Evolutionary conservation across 169 alveolate genomes (phyloP), one percentile per base, ranked within the genome.

Genomic region (Perkinsus chesapeaki): DNA sequence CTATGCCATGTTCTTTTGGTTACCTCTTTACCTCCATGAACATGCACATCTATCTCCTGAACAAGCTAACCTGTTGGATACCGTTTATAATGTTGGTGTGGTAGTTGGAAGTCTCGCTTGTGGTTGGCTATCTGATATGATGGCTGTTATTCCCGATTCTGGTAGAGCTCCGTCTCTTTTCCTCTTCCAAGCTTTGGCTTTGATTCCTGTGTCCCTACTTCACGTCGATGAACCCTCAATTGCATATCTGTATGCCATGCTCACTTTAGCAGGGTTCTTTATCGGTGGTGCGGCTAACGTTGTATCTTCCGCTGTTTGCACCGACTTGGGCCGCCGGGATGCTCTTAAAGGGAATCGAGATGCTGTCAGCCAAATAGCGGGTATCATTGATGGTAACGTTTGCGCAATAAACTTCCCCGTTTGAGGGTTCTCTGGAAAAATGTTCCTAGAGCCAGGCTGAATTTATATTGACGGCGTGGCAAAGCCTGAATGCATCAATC

Each of bases 231-330:
- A 60, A 27, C 82, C 82, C 3, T 20, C 82, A 5, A 34, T 60
- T 60, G 82, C 31, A 27, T 60, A 60, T 60, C 31, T 60, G 82
- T 12, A 23, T 34, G 82, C 27, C 36, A 60, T 60, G 82, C 31
- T 60, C 3, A 3, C 27, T 34, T n/a, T 39, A 27, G 48, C 92
- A 9, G 95, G 95, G 9, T 91, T 48, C 93, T 39, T 93, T 38
- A 47, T 93, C 3, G 94, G 95, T n/a, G 95, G 95, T 16, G 47
- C 91, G 0, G 94, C 94, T 20, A 93, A 37, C 34, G 36, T 93
- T 34, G 73, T 93, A 0, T 39, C 92, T 23, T 39, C 92, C 10
- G 95, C 92, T 3, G 91, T 93, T 3, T 38, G 94, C 7, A 60
- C 95, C 0, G 95, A 93, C 38, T 27, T 91, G 23, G 82, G 93